A percentile compares a stretch with the other conserved stretches of the same genome.
These are phyloP conservation scores for Nicotiana rustica DNA, from an alignment of 305 asterid species.

Conservation along the genomic window DNA sequence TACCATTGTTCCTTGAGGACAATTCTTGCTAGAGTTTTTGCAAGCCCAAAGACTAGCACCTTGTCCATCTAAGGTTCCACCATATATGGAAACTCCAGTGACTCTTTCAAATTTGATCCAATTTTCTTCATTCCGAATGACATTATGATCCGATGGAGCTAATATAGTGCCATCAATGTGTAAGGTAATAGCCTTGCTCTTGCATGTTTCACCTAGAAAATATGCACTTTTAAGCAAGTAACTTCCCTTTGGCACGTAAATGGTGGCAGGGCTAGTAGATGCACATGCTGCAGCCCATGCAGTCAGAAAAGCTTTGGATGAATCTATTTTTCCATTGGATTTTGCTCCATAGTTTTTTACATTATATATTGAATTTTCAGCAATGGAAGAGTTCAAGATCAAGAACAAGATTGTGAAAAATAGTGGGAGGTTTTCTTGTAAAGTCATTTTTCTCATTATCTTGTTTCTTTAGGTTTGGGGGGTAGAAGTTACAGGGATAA, in stretches of 20 bases:
- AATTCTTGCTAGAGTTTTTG: constrained; percentile 54
- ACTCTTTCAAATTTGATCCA: constrained; percentile 31
- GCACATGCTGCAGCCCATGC: constrained; percentile 40
- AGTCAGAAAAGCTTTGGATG: constrained; percentile 34
- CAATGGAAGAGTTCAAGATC: neutral
- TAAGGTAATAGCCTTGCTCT: constrained; percentile 27
- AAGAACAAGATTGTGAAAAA: constrained; percentile 31
- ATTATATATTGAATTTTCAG: constrained; percentile 25
- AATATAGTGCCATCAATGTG: constrained; percentile 13
- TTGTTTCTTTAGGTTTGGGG: too few relatives aligned
- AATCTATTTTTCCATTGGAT: constrained; percentile 27
- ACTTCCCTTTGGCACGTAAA: constrained; percentile 31
- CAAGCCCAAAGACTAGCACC: constrained; percentile 63
- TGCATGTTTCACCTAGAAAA: constrained; percentile 30
- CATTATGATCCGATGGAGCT: constrained; percentile 31
- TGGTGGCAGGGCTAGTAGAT: constrained; percentile 27
- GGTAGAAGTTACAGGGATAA: neutral
- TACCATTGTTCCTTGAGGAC: constrained; percentile 68
- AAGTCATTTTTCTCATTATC: constrained; percentile 4
- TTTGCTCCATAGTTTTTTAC: constrained; percentile 39
- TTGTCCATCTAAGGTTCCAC: constrained; percentile 67
- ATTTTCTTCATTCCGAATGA: neutral
- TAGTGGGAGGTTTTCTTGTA: constrained; percentile 2
- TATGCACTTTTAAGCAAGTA: constrained; percentile 26
- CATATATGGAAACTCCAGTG: constrained; percentile 57